These are phyloP conservation scores for Periconia sp. DNA, from an alignment of 2,329 filamentous ascomycete genomes.

Conservation along the genomic window DNA sequence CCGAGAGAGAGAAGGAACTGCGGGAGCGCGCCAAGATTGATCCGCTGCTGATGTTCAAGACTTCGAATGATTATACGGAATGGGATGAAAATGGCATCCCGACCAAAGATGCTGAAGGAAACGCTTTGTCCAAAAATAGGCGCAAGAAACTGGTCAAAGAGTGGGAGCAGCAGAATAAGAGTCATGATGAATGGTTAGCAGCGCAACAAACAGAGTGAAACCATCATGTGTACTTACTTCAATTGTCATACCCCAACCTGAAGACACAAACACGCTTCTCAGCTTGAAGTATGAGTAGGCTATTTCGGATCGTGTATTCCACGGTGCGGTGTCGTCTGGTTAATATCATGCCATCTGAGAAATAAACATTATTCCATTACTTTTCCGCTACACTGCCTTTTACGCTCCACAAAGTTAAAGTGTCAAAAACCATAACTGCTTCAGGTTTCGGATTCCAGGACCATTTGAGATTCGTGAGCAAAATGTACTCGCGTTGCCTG, in stretches of 20 bases:
- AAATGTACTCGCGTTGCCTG: too few relatives aligned
- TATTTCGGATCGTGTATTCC: constrained; percentile 96
- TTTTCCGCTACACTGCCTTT: too few relatives aligned
- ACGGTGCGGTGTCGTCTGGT: constrained; percentile 79
- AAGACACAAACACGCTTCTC: constrained; percentile 79
- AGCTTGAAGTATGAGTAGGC: constrained; percentile 82
- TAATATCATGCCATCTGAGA: constrained; percentile 38
- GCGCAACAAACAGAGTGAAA: too few relatives aligned
- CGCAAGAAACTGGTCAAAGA: constrained; percentile 1
- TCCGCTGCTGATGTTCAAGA: constrained; percentile 3
- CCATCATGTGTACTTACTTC: too few relatives aligned
- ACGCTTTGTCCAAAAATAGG: constrained; percentile 1
- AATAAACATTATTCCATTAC: too few relatives aligned
- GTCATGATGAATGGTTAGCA: constrained; percentile 1
- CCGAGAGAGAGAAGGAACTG: constrained; percentile 6
- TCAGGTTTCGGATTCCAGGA: too few relatives aligned
- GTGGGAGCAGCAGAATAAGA: constrained; percentile 1
- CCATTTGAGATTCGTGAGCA: too few relatives aligned
- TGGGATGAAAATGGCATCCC: constrained; percentile 2
- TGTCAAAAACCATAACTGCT: too few relatives aligned
- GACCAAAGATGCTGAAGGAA: not conserved
- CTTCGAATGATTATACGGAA: constrained; percentile 5
- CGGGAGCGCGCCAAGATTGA: constrained; percentile 6
- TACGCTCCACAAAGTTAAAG: too few relatives aligned
- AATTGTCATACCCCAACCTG: too few relatives aligned